These are phyloP conservation scores for Cladochytrium replicatum DNA, from an alignment of 192 early-diverging fungal species.

Conservation along the genomic window DNA sequence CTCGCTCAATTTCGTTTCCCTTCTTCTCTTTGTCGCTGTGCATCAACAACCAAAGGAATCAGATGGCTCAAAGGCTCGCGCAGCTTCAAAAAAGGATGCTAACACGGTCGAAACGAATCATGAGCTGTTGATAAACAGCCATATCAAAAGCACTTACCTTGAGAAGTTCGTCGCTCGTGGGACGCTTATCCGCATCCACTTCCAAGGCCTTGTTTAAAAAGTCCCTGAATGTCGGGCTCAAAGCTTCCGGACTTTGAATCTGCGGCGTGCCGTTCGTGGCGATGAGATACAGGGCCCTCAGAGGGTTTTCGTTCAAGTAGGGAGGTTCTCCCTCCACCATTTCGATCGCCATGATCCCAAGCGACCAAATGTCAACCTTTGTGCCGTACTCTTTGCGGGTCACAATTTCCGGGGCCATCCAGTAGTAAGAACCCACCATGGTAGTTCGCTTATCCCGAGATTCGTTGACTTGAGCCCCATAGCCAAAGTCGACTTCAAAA, in stretches of 20 bases:
- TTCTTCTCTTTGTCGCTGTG: too few species aligned
- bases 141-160: slow-evolving; percentile 30
- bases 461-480: slow-evolving; percentile 83
- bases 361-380: slow-evolving; percentile 75
- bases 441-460: slow-evolving; percentile 65
- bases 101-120: background rate
- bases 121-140: background rate
- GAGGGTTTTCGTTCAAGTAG: slow-evolving; percentile 88
- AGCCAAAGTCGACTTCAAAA: slow-evolving; percentile 77
- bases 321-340: slow-evolving; percentile 97
- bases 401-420: slow-evolving; percentile 51
- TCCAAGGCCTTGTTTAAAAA: slow-evolving; percentile 82
- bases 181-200: slow-evolving; percentile 77
- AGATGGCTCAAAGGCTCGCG: slow-evolving; percentile 61
- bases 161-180: slow-evolving; percentile 65
- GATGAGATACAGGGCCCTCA: slow-evolving; percentile 89
- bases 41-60: slow-evolving; percentile 65
- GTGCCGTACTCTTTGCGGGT: slow-evolving; percentile 55
- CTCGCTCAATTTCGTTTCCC: too few species aligned
- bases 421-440: slow-evolving; percentile 41
- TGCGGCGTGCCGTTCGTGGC: slow-evolving; percentile 93
- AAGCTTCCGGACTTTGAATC: slow-evolving; percentile 71
- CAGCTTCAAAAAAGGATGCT: slow-evolving; percentile 70
- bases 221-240: slow-evolving; percentile 68
- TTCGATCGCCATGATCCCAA: slow-evolving; percentile 96